Base-by-base conservation (phyloP, 2,329 filamentous ascomycete genomes). In the Dothistroma pini region DNA sequence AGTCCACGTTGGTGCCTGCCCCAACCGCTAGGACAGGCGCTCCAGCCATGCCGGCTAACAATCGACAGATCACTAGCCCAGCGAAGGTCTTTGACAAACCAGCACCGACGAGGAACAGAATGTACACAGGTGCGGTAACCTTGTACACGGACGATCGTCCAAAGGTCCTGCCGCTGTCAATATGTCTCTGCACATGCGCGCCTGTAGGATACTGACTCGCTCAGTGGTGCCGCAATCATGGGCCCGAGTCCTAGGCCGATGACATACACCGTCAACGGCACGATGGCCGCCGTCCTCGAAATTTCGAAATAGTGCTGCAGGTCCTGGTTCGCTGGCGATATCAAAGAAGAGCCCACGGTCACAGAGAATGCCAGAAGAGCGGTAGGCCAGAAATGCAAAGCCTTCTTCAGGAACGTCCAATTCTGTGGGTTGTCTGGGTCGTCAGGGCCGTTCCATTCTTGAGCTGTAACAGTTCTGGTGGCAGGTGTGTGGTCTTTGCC, bases 221-320 rank as follows among this genome's bases (percentile, higher is more conserved):
- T 74, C 34, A 77, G 52, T 2, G 75, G 76, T 14, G 74, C 70
- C 9, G 70, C 71, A 12, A 76, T 78, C 0, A 85, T 83, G 1
- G 89, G 89, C 0, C 89, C 89, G 58, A 88, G 84, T 1, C 87
- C 89, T 52, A 91, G 88, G 0, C 75, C 76, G 8, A 88, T 72
- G 6, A 85, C 81, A 70, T 86, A 89, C 6, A 86, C 0, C 41
- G 67, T 61, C 35, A 89, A 70, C 0, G 83, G 82, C 0, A 88
- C 73, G n/a, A 89, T 75, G 0, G 86, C 82, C 8, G 80, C 77
- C 1, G 83, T 86, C 54, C 78, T 77, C 14, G 78, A 79, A 12
- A 87, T 78, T 50, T 77, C 65, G 70, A 89, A 89, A 7, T 83
- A 44, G 34, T 55, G 32, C 47, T 63, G 62, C 22, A 71, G 54